These are phyloP conservation scores for Coprinopsis marcescibilis DNA, from an alignment of 768 basidiomycete species.

Conservation along the genomic window DNA sequence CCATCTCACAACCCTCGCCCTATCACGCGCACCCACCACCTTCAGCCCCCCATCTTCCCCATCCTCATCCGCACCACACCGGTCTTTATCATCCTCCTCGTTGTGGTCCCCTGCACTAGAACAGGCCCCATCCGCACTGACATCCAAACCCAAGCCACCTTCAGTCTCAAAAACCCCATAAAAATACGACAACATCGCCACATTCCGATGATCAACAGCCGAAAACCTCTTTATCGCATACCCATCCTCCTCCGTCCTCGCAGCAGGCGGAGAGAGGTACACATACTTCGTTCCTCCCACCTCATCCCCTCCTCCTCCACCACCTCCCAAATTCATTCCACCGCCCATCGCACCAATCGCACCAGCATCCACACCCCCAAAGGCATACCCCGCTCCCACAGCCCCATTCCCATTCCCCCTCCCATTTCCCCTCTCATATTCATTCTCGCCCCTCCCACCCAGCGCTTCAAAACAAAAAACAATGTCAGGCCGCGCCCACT, in stretches of 20 bases:
- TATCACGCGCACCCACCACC: no score
- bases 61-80: no score
- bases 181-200: conserved; percentile 25
- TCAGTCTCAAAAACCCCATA: no score
- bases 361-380: neutral
- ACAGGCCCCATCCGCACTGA: no score
- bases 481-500: conserved; percentile 41
- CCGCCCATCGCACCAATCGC: neutral
- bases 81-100: conserved; percentile 8
- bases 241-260: conserved; percentile 33
- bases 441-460: no score
- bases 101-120: conserved; percentile 62
- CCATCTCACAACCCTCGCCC: conserved; percentile 38
- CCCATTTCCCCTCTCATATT: no score
- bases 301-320: neutral
- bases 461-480: conserved; percentile 53
- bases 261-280: conserved; percentile 42
- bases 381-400: neutral
- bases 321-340: neutral
- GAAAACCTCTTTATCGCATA: neutral
- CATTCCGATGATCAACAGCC: neutral
- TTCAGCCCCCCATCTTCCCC: no score
- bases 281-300: conserved; percentile 17
- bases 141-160: no score
- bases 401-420: neutral